Conservation (phyloP, 208 protist genomes). For the Trypanosomatidae sp. region DNA sequence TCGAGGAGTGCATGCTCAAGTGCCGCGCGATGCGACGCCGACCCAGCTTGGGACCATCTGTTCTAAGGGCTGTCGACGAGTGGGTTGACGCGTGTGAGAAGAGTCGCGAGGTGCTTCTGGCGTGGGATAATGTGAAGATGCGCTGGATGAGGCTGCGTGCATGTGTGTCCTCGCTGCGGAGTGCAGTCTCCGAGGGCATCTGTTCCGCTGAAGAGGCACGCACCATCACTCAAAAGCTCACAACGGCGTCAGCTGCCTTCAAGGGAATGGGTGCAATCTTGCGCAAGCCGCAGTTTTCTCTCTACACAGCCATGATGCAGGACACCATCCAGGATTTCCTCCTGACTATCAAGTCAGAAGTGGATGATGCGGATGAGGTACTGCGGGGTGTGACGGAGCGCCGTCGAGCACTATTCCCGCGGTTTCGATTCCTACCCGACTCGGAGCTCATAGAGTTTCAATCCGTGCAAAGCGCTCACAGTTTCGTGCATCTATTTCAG, state of each 20-base stretch:
- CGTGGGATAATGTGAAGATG: constrained; percentile 45
- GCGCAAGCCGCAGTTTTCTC: constrained; percentile 77
- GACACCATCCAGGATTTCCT: constrained; percentile 93
- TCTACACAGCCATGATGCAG: constrained; percentile 91
- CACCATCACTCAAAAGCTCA: constrained; percentile 10
- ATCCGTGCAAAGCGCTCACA: constrained; percentile 43
- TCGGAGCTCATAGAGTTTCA: constrained; percentile 80
- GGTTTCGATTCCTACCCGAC: constrained; percentile 95
- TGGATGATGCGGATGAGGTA: constrained; percentile 90
- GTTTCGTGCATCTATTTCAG: constrained; percentile 51
- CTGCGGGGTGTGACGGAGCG: constrained; percentile 91
- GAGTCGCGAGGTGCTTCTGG: constrained; percentile 45
- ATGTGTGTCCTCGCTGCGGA: constrained; percentile 25
- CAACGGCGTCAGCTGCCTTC: constrained; percentile 23
- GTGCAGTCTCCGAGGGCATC: constrained; percentile 11
- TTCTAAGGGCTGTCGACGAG: constrained; percentile 61
- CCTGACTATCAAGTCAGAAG: constrained; percentile 68
- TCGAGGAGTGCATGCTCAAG: constrained; percentile 60
- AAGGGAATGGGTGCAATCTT: constrained; percentile 42
- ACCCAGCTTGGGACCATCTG: constrained; percentile 50
- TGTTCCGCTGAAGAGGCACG: constrained; percentile 4
- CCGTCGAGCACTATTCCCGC: constrained; percentile 88
- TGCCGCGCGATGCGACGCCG: constrained; percentile 52
- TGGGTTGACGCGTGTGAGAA: constrained; percentile 75
- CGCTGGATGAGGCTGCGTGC: constrained; percentile 36